phyloP scores from a whole-genome alignment of 2,329 filamentous ascomycete genomes.

The Aspergillus ruber region DNA sequence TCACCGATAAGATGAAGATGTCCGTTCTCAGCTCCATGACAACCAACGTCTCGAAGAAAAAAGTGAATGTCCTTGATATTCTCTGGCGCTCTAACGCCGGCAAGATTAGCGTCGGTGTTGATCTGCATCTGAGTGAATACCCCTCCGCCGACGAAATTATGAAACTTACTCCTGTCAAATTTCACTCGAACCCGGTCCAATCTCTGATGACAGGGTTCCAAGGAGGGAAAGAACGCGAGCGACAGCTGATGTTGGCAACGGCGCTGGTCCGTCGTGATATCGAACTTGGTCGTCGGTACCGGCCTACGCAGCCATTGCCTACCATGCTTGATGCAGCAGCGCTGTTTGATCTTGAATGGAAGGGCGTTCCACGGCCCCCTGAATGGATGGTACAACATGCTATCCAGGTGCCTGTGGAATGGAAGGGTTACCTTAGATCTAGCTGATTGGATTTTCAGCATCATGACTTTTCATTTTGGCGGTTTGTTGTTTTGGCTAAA shows the following conservation, averaged over 20 bases:
- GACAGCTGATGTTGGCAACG: conserved; percentile 21
- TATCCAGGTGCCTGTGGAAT: conserved; percentile 24
- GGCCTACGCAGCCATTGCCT: conserved; percentile 17
- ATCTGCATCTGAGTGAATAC: conserved; percentile 11
- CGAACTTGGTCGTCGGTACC: conserved; percentile 14
- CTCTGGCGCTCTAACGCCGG: conserved; percentile 22
- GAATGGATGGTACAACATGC: conserved; percentile 28
- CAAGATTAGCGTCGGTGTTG: conserved; percentile 29
- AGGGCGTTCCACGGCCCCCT: conserved; percentile 15
- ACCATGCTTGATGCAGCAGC: conserved; percentile 32
- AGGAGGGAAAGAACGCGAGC: conserved; percentile 16
- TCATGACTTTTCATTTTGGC: no score
- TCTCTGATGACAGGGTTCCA: conserved; percentile 17
- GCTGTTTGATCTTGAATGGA: conserved; percentile 28
- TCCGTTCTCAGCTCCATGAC: conserved; percentile 25
- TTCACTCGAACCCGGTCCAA: conserved; percentile 19
- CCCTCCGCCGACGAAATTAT: conserved; percentile 8
- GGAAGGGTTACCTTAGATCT: background rate
- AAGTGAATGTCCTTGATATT: conserved; percentile 7
- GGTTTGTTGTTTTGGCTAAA: no score
- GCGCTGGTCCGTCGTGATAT: conserved; percentile 25
- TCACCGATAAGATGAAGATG: conserved; percentile 29
- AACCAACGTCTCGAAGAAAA: conserved; percentile 15
- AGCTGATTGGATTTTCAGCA: background rate
- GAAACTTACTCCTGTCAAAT: conserved; percentile 18